A percentile compares a stretch with the other conserved stretches of the same genome.
Conservation (phyloP, 371 early-diverging fungal genomes). For the Mortierella sp. region DNA sequence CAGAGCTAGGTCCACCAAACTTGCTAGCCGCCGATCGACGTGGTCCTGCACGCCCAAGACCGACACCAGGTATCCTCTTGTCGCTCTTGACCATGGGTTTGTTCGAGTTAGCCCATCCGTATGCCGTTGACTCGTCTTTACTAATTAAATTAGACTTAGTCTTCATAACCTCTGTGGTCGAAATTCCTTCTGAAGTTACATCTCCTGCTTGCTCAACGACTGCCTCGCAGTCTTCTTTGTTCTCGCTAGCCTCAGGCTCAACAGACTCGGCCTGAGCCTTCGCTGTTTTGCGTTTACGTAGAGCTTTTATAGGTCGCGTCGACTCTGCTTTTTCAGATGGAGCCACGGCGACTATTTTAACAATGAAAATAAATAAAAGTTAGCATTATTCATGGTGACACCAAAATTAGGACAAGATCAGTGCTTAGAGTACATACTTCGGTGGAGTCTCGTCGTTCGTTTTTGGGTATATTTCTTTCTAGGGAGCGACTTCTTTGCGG, state of each 20-base stretch:
- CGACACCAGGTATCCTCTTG: constrained; percentile 30
- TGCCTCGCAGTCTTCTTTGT: background rate
- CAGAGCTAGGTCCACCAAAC: constrained; percentile 15
- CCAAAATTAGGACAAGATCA: background rate
- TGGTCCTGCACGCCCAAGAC: constrained; percentile 40
- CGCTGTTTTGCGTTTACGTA: constrained; percentile 11
- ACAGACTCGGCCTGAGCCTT: background rate
- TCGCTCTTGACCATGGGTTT: constrained; percentile 51
- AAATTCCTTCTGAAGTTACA: background rate
- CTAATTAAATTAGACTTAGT: background rate
- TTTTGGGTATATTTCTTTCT: constrained; percentile 54
- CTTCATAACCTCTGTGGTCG: background rate
- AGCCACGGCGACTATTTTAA: constrained; percentile 37
- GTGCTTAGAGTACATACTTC: constrained; percentile 19
- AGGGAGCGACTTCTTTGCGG: constrained; percentile 5
- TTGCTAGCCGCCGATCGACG: constrained; percentile 13
- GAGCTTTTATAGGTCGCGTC: background rate
- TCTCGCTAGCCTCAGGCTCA: background rate
- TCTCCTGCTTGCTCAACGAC: background rate
- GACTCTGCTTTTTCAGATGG: constrained; percentile 36
- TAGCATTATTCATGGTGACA: background rate
- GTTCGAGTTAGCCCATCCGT: constrained; percentile 51
- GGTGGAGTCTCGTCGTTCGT: constrained; percentile 42
- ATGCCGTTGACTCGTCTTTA: constrained; percentile 5
- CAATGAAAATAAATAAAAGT: background rate